Base-by-base conservation (phyloP, 2,329 filamentous ascomycete genomes). In the Clonostachys rhizophaga region DNA sequence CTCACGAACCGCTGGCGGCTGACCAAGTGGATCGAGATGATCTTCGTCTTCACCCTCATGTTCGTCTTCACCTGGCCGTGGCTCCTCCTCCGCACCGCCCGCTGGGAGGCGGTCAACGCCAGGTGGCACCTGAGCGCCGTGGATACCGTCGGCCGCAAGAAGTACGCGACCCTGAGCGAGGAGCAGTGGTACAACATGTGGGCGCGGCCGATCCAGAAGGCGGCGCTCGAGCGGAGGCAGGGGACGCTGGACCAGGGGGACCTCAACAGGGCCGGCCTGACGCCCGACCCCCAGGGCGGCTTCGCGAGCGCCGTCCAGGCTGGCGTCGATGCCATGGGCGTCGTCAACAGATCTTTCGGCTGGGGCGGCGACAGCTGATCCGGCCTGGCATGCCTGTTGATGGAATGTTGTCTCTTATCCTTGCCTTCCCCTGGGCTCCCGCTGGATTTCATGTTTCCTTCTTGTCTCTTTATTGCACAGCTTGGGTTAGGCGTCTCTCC, bases 21-120 rank as follows among this genome's bases (percentile, higher is more conserved):
- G 42, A 83, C 74, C 1, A 61, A 60, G 7, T 89, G 83, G 82
- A 69, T 89, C 41, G 69, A 76, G 40, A 79, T 79, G 71, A 41
- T 88, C 10, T 88, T 84, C 66, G 82, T 79, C 58, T 61, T 87
- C 6, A 82, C 82, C 0, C 80, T 89, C 50, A 63, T 87, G 12
- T 86, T 86, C 75, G 57, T 91, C 48, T 71, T 91, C 54, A 70
- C 78, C 4, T 91, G 87, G 87, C 87, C 87, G 0, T 76, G 79
- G 48, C 71, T 91, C 12, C 84, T 80, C 65, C 75, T 89, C 59
- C 66, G 76, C 16, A 91, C 87, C 2, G 81, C 79, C 58, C 73
- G 79, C 43, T 91, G 84, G 67, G 76, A 84, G 52, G 82, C 87
- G 3, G 75, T 81, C 4, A 69, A 72, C 18, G 75, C 78, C 1